These are phyloP conservation scores for Strobilomyces confusus DNA, from an alignment of 768 basidiomycete genomes.

Conservation along the genomic window DNA sequence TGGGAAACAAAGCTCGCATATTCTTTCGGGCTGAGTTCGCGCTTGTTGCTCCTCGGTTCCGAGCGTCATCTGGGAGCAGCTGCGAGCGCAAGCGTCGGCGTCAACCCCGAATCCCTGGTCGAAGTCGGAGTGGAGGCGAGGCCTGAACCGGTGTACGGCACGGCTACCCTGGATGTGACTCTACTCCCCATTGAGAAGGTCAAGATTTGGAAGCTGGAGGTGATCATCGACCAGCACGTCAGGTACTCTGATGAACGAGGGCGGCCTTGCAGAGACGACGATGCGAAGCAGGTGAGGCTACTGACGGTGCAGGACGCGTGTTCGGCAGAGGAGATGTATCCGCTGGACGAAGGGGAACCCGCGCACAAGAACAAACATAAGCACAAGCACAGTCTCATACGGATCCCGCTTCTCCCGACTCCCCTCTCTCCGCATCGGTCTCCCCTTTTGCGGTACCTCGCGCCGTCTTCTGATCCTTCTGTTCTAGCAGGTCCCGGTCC, in stretches of 20 bases:
- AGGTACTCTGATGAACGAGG: conserved; percentile 6
- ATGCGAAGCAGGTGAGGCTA: conserved; percentile 8
- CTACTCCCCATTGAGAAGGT: conserved; percentile 85
- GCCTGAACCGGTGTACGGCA: conserved; percentile 37
- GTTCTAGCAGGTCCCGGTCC: conserved; percentile 26
- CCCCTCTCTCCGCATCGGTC: conserved; percentile 30
- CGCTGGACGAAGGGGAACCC: background rate
- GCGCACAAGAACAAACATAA: conserved; percentile 15
- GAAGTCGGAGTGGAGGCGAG: conserved; percentile 6
- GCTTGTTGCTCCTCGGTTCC: conserved; percentile 79
- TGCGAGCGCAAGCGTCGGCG: background rate
- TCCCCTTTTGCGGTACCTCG: conserved; percentile 18
- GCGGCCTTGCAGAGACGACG: background rate
- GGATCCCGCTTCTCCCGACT: conserved; percentile 26
- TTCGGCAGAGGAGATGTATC: conserved; percentile 9
- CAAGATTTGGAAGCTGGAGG: conserved; percentile 71
- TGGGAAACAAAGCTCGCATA: conserved; percentile 93
- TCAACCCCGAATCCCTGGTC: background rate
- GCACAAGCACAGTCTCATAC: background rate
- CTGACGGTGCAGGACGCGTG: conserved; percentile 20
- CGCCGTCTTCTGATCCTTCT: conserved; percentile 19
- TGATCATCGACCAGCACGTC: conserved; percentile 61
- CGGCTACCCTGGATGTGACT: conserved; percentile 72
- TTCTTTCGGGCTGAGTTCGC: conserved; percentile 69
- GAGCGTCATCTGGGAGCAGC: conserved; percentile 2